Evolutionary conservation across 805 yeast genomes (phyloP).

Genomic region (Cyberlindnera euphorbiiphila): DNA sequence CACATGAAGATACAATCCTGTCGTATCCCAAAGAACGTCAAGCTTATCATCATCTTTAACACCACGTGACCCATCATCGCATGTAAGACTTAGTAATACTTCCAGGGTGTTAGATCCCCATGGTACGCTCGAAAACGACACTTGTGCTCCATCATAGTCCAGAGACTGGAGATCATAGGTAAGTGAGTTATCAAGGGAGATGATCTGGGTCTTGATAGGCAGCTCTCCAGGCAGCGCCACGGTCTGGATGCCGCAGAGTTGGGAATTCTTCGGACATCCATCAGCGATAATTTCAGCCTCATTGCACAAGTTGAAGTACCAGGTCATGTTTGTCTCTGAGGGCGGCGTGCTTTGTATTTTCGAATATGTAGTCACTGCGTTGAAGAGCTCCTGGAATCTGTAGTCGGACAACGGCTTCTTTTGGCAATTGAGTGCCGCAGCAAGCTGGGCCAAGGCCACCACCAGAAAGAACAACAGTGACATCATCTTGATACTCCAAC

Average conservation of each 20-base stretch:
- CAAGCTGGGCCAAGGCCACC: too few relatives aligned
- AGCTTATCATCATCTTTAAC: constrained; percentile 32
- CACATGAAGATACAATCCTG: constrained; percentile 26
- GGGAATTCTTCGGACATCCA: constrained; percentile 67
- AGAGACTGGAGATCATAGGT: constrained; percentile 34
- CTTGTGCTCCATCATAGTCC: too few relatives aligned
- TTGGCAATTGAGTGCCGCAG: constrained; percentile 24
- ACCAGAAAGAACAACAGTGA: too few relatives aligned
- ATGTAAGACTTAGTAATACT: constrained; percentile 45
- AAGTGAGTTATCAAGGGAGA: constrained; percentile 49
- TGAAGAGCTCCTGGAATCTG: constrained; percentile 30
- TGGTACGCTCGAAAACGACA: too few relatives aligned
- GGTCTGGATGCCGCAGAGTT: constrained; percentile 71
- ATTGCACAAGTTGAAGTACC: constrained; percentile 74
- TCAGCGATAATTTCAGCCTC: constrained; percentile 31
- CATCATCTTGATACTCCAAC: too few relatives aligned
- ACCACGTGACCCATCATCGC: constrained; percentile 50
- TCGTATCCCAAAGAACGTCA: constrained; percentile 25
- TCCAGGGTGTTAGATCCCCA: constrained; percentile 67
- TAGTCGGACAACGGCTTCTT: constrained; percentile 21
- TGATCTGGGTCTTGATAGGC: constrained; percentile 53
- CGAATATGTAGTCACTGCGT: constrained; percentile 45
- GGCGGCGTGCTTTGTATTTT: constrained; percentile 70
- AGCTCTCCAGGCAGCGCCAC: constrained; percentile 48
- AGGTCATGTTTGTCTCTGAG: constrained; percentile 51